Evolutionary conservation across 2,329 filamentous ascomycete species (phyloP).

Genomic region (Cladosporium oxysporum): DNA sequence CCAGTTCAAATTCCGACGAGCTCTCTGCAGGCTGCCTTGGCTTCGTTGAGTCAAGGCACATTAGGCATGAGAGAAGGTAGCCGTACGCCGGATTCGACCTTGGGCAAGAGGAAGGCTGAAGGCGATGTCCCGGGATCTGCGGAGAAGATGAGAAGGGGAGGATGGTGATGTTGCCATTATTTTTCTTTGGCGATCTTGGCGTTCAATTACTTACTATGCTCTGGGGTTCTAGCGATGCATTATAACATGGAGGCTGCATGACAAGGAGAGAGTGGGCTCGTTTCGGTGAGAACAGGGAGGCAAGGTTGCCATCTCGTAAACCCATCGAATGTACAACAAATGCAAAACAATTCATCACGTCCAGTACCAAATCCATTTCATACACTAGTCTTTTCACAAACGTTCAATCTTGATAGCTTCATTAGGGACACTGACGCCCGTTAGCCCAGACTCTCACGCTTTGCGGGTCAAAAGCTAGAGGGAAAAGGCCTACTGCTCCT

Average conservation of each 20-base stretch:
- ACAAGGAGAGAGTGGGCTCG: neutral
- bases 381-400: neutral
- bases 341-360: neutral
- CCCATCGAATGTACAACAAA: neutral
- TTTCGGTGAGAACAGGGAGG: neutral
- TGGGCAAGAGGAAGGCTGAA: slow-evolving; percentile 40
- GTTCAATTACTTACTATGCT: neutral
- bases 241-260: neutral
- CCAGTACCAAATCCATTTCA: neutral
- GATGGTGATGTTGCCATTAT: neutral
- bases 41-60: slow-evolving; percentile 21
- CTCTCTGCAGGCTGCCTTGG: slow-evolving; percentile 31
- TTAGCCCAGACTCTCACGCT: neutral
- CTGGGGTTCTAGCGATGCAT: neutral
- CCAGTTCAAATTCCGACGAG: slow-evolving; percentile 12
- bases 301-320: neutral
- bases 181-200: neutral
- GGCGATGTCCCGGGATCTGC: slow-evolving; percentile 23
- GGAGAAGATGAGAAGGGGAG: slow-evolving; percentile 16
- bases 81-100: slow-evolving; percentile 36
- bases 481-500: neutral
- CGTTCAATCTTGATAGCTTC: neutral
- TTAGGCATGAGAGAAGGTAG: slow-evolving; percentile 34
- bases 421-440: neutral
- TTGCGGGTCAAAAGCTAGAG: neutral